A percentile compares a stretch with the other conserved stretches of the same genome.
Evolutionary conservation across 2,329 filamentous ascomycete genomes (phyloP).

Genomic region (Ascochyta pisi): DNA sequence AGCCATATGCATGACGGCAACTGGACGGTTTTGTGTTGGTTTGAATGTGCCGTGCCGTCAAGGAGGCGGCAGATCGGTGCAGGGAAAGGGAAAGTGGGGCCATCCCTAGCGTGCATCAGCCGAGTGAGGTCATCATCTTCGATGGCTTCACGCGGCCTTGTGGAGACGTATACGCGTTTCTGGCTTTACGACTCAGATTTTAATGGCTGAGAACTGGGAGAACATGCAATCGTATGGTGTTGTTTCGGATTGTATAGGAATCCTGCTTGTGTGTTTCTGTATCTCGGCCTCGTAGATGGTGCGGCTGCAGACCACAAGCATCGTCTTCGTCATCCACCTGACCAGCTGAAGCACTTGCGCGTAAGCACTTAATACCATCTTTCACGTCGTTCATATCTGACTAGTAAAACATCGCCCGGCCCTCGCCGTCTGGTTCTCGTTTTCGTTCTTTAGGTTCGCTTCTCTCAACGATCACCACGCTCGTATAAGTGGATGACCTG

Average conservation of each 20-base stretch:
- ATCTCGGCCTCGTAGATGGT: background rate
- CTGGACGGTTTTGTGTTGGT: background rate
- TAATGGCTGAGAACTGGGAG: background rate
- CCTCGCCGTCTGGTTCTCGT: no score
- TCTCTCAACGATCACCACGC: background rate
- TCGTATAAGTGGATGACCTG: constrained; percentile 1
- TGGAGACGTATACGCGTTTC: background rate
- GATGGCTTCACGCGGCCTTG: background rate
- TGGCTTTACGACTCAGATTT: background rate
- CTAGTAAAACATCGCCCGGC: background rate
- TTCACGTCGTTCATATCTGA: background rate
- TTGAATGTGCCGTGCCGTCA: constrained; percentile 10
- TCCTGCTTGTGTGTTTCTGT: background rate
- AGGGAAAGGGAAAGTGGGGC: constrained; percentile 5
- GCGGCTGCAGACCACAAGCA: background rate
- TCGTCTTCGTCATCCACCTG: background rate
- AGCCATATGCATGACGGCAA: constrained; percentile 3
- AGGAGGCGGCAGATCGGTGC: constrained; percentile 5
- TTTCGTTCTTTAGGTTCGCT: background rate
- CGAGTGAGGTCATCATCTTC: constrained; percentile 10
- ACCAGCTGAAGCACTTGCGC: background rate
- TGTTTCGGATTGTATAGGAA: background rate
- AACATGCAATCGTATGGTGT: background rate
- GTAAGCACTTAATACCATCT: background rate
- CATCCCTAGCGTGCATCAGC: constrained; percentile 9